Evolutionary conservation across 2,329 filamentous ascomycete genomes (phyloP).

Genomic region (Cladosporium sp.): DNA sequence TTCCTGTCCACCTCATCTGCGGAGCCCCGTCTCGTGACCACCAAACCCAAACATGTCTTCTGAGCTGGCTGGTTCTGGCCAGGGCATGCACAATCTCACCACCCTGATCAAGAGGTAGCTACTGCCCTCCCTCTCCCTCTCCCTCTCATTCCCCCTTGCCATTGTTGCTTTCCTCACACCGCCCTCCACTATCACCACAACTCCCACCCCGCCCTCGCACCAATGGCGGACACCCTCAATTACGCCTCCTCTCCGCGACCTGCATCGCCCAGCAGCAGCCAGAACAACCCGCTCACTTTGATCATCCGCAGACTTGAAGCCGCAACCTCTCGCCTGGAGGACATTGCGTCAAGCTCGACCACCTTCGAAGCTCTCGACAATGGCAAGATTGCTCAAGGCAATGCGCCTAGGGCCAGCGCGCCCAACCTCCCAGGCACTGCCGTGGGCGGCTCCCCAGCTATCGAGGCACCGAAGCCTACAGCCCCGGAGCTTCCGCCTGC

Average conservation of each 20-base stretch:
- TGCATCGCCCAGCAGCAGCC: constrained; percentile 15
- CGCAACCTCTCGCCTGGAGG: constrained; percentile 91
- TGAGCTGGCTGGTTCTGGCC: constrained; percentile 7
- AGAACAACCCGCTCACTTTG: constrained; percentile 51
- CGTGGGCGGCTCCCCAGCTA: not conserved
- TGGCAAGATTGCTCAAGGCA: constrained; percentile 43
- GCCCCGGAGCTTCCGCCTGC: constrained; percentile 65
- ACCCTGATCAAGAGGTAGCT: constrained; percentile 93
- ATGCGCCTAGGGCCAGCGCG: constrained; percentile 37
- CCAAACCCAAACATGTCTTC: constrained; percentile 19
- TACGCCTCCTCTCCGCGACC: constrained; percentile 25
- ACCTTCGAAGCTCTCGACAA: constrained; percentile 20
- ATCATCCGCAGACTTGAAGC: constrained; percentile 79
- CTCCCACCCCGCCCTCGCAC: constrained; percentile 1
- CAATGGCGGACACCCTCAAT: constrained; percentile 25
- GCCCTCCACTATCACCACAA: not conserved
- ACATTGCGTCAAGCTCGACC: constrained; percentile 76
- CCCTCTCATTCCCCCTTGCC: constrained; percentile 21
- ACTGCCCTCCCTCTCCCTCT: constrained; percentile 14
- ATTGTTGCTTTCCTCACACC: not conserved
- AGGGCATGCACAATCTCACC: constrained; percentile 91
- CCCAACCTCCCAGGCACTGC: constrained; percentile 29
- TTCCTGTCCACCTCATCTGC: not conserved
- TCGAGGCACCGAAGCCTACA: constrained; percentile 29
- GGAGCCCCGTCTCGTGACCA: constrained; percentile 13